A percentile compares a stretch with the other conserved stretches of the same genome.
Conservation (phyloP, 2,329 filamentous ascomycete genomes). For the Pseudocercospora pini-densiflorae region DNA sequence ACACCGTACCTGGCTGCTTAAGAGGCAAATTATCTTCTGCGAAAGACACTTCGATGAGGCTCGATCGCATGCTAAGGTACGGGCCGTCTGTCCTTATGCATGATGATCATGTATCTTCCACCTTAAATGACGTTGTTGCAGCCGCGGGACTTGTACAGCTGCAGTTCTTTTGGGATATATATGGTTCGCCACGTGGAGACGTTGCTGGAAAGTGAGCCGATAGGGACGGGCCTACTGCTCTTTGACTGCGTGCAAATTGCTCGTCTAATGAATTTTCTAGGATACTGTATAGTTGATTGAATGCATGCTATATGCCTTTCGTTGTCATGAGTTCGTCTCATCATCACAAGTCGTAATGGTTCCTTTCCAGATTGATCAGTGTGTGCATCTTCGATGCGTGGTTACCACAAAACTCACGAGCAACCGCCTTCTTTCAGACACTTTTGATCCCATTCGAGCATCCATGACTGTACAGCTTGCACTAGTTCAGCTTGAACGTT, state of each 20-base stretch:
- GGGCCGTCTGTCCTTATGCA: not conserved
- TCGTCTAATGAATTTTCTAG: too few species aligned
- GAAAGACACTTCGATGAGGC: not conserved
- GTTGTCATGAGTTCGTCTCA: not conserved
- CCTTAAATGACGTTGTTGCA: not conserved
- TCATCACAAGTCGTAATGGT: not conserved
- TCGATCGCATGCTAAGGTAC: not conserved
- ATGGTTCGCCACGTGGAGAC: not conserved
- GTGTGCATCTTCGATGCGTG: not conserved
- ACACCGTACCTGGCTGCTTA: not conserved
- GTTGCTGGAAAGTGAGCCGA: not conserved
- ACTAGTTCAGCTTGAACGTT: conserved; percentile 64
- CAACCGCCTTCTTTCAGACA: not conserved
- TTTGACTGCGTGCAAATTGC: too few species aligned
- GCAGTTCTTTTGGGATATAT: not conserved
- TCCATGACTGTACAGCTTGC: conserved; percentile 69
- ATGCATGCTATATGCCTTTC: not conserved
- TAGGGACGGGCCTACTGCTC: not conserved
- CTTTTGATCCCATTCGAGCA: conserved; percentile 60
- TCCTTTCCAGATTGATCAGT: not conserved
- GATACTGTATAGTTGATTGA: not conserved
- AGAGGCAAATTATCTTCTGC: not conserved
- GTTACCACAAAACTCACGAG: not conserved
- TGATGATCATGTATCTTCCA: not conserved
- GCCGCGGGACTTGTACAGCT: not conserved